Percentiles rank a stretch among this genome's conserved stretches.
These are phyloP conservation scores for Teunomyces gatunensis DNA, from an alignment of 805 yeast genomes.

Conservation along the genomic window DNA sequence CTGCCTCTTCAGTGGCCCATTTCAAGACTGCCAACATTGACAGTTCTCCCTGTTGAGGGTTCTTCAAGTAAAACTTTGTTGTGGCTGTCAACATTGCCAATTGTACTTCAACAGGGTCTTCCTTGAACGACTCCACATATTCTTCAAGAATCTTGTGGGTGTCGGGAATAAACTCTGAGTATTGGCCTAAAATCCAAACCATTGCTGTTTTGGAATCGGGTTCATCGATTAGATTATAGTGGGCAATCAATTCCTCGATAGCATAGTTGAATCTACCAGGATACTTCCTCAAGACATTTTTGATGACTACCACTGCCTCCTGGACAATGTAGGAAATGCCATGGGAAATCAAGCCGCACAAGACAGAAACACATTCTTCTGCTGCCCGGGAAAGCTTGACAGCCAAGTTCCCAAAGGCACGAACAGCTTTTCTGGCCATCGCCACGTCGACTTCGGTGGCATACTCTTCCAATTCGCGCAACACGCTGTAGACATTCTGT, in stretches of 20 bases:
- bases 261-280: conserved; percentile 51
- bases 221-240: conserved; percentile 54
- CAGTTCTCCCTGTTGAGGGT: conserved; percentile 53
- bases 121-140: conserved; percentile 47
- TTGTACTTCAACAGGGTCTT: conserved; percentile 74
- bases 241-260: conserved; percentile 25
- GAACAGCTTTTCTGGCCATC: conserved; percentile 82
- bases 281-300: conserved; percentile 73
- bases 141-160: conserved; percentile 40
- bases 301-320: conserved; percentile 73
- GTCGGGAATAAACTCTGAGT: conserved; percentile 47
- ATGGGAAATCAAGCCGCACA: conserved; percentile 58
- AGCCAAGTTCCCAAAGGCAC: conserved; percentile 89
- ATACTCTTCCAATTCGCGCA: conserved; percentile 78
- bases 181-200: conserved; percentile 83
- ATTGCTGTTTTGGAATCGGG: conserved; percentile 76
- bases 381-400: conserved; percentile 68
- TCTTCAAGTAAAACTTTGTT: conserved; percentile 61
- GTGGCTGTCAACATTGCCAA: conserved; percentile 69
- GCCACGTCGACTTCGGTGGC: conserved; percentile 84
- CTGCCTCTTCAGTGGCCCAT: conserved; percentile 67
- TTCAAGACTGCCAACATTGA: conserved; percentile 59
- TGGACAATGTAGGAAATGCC: conserved; percentile 75
- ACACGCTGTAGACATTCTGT: conserved; percentile 55
- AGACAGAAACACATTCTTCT: conserved; percentile 57